phyloP scores from a whole-genome alignment of 306 rosid species.

The Cicer chorassanicum region DNA sequence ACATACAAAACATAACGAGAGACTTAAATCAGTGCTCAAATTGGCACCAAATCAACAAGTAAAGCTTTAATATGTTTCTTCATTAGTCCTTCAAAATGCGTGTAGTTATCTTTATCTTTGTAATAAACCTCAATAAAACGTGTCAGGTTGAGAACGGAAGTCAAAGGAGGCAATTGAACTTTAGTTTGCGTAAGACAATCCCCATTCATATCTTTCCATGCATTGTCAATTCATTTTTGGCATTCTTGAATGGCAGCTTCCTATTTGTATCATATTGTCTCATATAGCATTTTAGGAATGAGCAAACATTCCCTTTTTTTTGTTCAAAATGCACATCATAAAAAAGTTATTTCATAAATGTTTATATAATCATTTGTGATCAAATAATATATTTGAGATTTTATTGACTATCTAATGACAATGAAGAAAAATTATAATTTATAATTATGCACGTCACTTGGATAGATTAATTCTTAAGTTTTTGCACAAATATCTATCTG shows the following conservation, averaged over 20 bases:
- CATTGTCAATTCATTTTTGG: neutral
- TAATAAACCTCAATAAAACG: constrained; percentile 10
- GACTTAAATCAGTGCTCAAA: neutral
- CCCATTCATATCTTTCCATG: constrained; percentile 55
- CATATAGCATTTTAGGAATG: constrained; percentile 47
- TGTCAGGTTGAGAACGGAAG: neutral
- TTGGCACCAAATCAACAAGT: neutral
- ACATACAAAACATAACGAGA: neutral
- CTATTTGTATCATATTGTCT: constrained; percentile 22
- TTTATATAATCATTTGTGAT: too few relatives aligned
- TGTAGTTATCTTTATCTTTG: constrained; percentile 34
- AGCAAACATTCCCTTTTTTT: constrained; percentile 37
- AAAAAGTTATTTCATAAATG: neutral
- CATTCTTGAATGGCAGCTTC: constrained; percentile 40
- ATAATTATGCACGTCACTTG: too few relatives aligned
- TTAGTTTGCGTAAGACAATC: constrained; percentile 14
- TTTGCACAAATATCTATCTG: too few relatives aligned
- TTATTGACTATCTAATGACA: too few relatives aligned
- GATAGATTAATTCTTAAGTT: too few relatives aligned
- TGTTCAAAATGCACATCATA: constrained; percentile 40
- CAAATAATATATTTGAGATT: too few relatives aligned
- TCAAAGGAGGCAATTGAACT: constrained; percentile 19
- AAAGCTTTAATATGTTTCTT: neutral
- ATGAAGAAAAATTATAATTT: too few relatives aligned
- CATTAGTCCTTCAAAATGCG: constrained; percentile 8